Evolutionary conservation across 495 filamentous ascomycete species (phyloP).

Genomic region (Penicillium flavigenum): DNA sequence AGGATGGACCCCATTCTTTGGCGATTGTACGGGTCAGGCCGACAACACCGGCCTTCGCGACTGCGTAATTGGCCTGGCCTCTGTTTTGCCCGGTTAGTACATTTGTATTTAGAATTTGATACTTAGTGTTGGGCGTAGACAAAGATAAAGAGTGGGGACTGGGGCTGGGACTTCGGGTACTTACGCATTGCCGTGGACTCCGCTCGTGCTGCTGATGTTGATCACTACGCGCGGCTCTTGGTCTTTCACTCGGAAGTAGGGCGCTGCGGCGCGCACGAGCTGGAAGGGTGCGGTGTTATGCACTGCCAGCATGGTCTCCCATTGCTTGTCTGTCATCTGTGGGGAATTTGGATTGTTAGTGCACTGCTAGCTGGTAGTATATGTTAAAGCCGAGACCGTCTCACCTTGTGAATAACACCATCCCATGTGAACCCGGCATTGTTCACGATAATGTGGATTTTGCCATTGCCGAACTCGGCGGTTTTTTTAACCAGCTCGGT

Average conservation of each 20-base stretch:
- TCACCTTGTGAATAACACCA: conserved; percentile 81
- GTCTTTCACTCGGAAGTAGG: conserved; percentile 85
- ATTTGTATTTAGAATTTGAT: background rate
- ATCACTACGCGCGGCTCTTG: conserved; percentile 73
- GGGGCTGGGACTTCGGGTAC: conserved; percentile 16
- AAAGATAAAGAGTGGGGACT: background rate
- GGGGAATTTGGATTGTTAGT: background rate
- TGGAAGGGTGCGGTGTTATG: conserved; percentile 84
- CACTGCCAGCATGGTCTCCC: conserved; percentile 78
- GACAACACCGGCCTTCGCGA: conserved; percentile 77
- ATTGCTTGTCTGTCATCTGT: conserved; percentile 85
- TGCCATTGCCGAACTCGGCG: conserved; percentile 77
- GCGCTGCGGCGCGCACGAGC: conserved; percentile 72
- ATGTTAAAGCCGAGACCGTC: background rate
- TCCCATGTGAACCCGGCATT: conserved; percentile 92
- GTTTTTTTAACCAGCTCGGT: conserved; percentile 66
- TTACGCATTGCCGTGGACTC: conserved; percentile 77
- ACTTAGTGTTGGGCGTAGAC: background rate
- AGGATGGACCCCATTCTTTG: conserved; percentile 87
- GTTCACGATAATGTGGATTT: conserved; percentile 86
- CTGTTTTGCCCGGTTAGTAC: conserved; percentile 21
- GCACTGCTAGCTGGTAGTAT: background rate
- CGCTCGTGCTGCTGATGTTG: conserved; percentile 77
- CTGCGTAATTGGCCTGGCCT: conserved; percentile 81
- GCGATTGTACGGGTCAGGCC: conserved; percentile 84